Base-by-base conservation (phyloP, 1,139 yeast species). In the Spencermartinsiella ligniputridi region DNA sequence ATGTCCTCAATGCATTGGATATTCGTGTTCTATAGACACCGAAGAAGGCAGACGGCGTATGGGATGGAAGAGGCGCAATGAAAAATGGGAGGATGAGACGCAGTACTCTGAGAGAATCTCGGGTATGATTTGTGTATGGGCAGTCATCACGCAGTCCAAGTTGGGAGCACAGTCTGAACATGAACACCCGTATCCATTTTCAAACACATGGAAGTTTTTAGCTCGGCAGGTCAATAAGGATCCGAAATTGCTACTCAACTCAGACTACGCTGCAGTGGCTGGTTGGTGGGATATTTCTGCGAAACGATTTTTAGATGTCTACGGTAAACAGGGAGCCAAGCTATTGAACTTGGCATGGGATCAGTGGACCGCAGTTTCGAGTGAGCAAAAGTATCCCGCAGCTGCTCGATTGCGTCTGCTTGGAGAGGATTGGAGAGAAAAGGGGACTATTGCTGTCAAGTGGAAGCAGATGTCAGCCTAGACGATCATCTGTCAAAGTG, bases 211-310 rank as follows among this genome's bases (percentile, higher is more conserved):
- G 98, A 68, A 60, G 25, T 76, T 86, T 61, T 55, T 84, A 24
- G 83, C 96, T 0, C 71, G 97, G 39, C 65, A 79, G 47, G 69
- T 83, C 35, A 90, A 92, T 62, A 70, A 76, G 1, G 73, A 78
- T 2, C 32, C 57, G 3, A 64, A 66, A 0, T 60, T 76, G 9
- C 60, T 88, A 12, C 70, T 78, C 0, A 83, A 88, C 52, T 76
- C 84, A 0, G 95, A 89, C 60, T 90, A 75, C 60, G 72, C 81
- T 0, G 76, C 85, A 1, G 74, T 82, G 5, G 81, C 89, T 1
- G 78, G 85, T 35, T 90, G 97, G 96, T 88, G 97, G 96, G 98
- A 94, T 52, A 80, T 90, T 4, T 74, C 84, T 37, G 92, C 87
- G 0, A 54, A 55, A 12, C 70, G 76, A 37, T 78, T 92, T 47